phyloP scores from a whole-genome alignment of 768 basidiomycete genomes.

The Termitomyces sp. region DNA sequence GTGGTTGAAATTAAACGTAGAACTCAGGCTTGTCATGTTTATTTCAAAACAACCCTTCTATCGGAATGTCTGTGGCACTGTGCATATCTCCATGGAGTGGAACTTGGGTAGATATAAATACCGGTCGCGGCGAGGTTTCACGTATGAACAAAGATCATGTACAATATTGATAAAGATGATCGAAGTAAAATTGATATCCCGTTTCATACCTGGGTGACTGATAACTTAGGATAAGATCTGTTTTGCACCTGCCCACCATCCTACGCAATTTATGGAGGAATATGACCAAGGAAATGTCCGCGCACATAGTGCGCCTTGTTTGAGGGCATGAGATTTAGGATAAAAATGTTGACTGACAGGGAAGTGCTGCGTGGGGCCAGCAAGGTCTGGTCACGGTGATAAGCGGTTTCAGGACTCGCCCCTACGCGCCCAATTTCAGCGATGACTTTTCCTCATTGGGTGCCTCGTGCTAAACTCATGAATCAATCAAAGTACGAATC shows the following conservation, averaged over 20 bases:
- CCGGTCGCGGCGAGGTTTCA: background rate
- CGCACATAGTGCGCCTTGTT: background rate
- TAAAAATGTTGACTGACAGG: background rate
- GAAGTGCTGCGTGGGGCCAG: background rate
- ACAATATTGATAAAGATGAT: background rate
- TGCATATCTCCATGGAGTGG: background rate
- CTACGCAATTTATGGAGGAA: background rate
- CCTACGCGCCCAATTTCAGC: background rate
- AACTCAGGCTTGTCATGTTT: background rate
- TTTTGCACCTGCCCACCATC: background rate
- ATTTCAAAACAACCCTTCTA: background rate
- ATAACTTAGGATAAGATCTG: background rate
- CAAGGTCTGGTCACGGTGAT: background rate
- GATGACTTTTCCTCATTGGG: background rate
- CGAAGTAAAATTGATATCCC: background rate
- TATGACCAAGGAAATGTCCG: background rate
- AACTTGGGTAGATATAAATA: too few species aligned
- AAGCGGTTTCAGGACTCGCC: background rate
- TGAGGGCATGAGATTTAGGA: background rate
- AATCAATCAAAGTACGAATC: background rate
- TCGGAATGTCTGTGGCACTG: background rate
- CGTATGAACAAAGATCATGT: background rate
- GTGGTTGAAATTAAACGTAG: too few species aligned
- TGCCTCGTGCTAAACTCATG: slow-evolving; percentile 1
- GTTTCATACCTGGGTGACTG: background rate